Percentiles rank a stretch among this genome's conserved stretches.
Conservation (phyloP, 139 green algal species). For the Haematococcus sp. region DNA sequence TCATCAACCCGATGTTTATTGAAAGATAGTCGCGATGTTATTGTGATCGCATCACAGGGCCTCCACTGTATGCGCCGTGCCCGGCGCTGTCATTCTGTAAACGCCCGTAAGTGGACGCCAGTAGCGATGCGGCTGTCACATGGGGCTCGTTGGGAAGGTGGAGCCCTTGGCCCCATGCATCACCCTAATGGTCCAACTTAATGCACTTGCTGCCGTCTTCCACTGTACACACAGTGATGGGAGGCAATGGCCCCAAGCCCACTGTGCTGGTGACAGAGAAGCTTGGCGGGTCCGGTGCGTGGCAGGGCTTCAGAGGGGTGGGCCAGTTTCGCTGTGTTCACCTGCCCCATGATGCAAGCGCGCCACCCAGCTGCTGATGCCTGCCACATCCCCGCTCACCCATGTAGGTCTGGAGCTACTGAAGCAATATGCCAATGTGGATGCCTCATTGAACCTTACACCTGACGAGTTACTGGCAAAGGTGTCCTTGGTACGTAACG, state of each 20-base stretch:
- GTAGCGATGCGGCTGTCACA: no score
- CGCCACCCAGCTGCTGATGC: neutral
- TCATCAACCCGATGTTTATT: no score
- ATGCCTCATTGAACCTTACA: constrained; percentile 67
- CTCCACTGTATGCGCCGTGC: no score
- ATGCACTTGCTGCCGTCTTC: neutral
- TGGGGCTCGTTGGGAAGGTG: no score
- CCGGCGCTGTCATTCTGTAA: no score
- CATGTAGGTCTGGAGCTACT: constrained; percentile 80
- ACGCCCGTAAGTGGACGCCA: no score
- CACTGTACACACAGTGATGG: neutral
- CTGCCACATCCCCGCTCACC: neutral
- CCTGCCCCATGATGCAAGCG: no score
- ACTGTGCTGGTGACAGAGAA: constrained; percentile 93
- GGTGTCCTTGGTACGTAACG: no score
- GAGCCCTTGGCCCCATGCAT: neutral
- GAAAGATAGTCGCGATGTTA: no score
- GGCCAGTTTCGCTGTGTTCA: no score
- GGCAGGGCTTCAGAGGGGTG: neutral
- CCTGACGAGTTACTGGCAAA: constrained; percentile 77
- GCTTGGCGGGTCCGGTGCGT: constrained; percentile 71
- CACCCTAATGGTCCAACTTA: no score
- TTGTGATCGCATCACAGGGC: no score
- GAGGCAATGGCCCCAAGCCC: constrained; percentile 21
- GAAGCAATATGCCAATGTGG: constrained; percentile 62